Base-by-base conservation (phyloP, 1,284 basidiomycete genomes). In the Sporisorium sorghi region DNA sequence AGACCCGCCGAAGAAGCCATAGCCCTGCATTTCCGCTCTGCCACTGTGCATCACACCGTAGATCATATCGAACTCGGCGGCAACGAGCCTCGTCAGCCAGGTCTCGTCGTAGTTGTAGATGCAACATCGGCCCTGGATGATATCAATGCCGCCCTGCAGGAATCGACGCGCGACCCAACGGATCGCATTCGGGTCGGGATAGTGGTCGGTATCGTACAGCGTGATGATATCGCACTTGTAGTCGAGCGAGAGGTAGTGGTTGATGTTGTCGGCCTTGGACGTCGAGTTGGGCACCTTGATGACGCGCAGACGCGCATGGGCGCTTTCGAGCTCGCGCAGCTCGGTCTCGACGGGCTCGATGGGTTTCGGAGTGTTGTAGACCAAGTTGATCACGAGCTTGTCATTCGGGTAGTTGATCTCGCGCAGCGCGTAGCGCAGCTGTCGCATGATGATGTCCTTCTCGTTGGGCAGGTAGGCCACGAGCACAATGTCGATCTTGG, bases 381-480 rank as follows among this genome's bases (percentile, higher is more conserved):
- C 79, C 12, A 81, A 58, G 46, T 80, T 79, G 79, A 81, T 68
- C 59, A 57, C 66, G 26, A 81, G 43, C 60, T 73, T 77, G 53
- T 71, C 63, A 19, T 40, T 30, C 3, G 79, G 78, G 30, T 81
- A 81, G 64, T 79, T 71, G 57, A 80, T 64, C 72, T 81, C 69
- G n/a, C 71, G 53, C 17, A 81, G 50, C 2, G 73, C 72, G 46
- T 81, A 81, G 11, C 77, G 71, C 17, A 77, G 23, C 58, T 80
- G 78, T 15, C 76, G 65, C 67, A 79, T 69, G 58, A 81, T 81
- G 58, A 79, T 80, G 46, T 81, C 73, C 67, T 79, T 46, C 35
- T 81, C 78, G 55, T 80, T 80, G n/a, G 78, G 78, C 10, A 80
- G 55, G 51, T 81, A 80, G 24, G 79, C 78, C 0, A 81, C 78